Conservation (phyloP, 2,329 filamentous ascomycete genomes). For the Thermomyces lanuginosus region DNA sequence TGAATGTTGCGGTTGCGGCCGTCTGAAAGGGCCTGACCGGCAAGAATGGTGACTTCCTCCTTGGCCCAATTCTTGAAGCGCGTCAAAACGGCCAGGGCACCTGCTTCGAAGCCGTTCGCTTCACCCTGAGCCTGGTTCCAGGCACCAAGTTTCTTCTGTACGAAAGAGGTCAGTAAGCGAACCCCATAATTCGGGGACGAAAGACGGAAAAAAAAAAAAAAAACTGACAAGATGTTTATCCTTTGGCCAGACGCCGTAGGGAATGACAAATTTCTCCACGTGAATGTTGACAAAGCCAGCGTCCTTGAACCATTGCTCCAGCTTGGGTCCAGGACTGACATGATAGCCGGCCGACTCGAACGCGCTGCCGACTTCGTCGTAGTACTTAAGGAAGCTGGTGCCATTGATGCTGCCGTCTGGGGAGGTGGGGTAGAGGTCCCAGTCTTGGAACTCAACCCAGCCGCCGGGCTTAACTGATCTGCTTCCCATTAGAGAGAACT, state of each 20-base stretch:
- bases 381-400: neutral
- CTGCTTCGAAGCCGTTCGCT: neutral
- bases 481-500: too few relatives aligned
- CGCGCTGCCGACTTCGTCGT: neutral
- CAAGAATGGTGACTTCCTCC: constrained; percentile 3
- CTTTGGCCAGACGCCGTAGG: constrained; percentile 15
- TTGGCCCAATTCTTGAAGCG: neutral
- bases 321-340: neutral
- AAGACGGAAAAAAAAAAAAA: neutral
- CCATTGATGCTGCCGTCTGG: neutral
- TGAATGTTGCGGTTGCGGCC: constrained; percentile 1
- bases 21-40: neutral
- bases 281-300: constrained; percentile 16
- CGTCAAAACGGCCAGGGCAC: constrained; percentile 2
- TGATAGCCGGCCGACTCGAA: neutral
- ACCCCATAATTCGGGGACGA: too few relatives aligned
- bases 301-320: constrained; percentile 6
- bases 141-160: neutral
- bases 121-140: neutral
- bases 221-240: constrained; percentile 5
- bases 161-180: neutral
- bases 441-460: constrained; percentile 1
- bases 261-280: constrained; percentile 15
- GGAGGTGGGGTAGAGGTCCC: neutral
- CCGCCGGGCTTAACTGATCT: constrained; percentile 1